phyloP scores from a whole-genome alignment of 352 stramenopile genomes.

The Globisporangium rhizosaccharum region DNA sequence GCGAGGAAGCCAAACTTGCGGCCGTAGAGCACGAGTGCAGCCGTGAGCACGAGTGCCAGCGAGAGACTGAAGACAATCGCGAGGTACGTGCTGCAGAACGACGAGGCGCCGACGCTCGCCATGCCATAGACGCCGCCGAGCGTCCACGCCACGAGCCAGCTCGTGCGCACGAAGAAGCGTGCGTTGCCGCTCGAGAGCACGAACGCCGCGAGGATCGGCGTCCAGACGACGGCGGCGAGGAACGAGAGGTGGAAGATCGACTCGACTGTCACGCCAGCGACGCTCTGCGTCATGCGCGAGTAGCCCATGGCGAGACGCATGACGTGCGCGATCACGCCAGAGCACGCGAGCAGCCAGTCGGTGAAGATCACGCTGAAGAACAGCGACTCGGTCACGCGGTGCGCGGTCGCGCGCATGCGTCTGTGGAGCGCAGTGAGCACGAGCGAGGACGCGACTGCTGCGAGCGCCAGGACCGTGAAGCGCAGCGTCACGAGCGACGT shows the following conservation, averaged over 20 bases:
- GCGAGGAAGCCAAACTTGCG: slow-evolving; percentile 38
- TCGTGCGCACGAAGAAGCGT: slow-evolving; percentile 40
- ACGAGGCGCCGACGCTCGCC: slow-evolving; percentile 19
- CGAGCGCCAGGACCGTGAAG: slow-evolving; percentile 25
- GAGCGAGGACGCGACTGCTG: slow-evolving; percentile 26
- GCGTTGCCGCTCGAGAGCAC: slow-evolving; percentile 52
- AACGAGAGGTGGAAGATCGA: slow-evolving; percentile 47
- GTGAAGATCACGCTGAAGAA: slow-evolving; percentile 59
- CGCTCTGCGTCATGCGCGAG: slow-evolving; percentile 10
- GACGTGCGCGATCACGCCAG: slow-evolving; percentile 35
- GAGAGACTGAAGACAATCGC: slow-evolving; percentile 38
- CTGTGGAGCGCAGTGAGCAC: slow-evolving; percentile 46
- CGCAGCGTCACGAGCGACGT: slow-evolving; percentile 18
- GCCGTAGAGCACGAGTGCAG: slow-evolving; percentile 35
- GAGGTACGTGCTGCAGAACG: neutral
- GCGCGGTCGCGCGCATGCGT: slow-evolving; percentile 45
- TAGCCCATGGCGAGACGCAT: slow-evolving; percentile 7
- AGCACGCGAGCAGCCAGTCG: slow-evolving; percentile 41
- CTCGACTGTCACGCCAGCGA: slow-evolving; percentile 21
- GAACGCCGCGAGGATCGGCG: slow-evolving; percentile 58
- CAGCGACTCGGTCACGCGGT: slow-evolving; percentile 55
- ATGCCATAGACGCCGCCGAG: slow-evolving; percentile 44
- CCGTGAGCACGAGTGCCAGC: slow-evolving; percentile 21
- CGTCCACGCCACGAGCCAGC: slow-evolving; percentile 42
- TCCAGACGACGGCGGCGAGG: slow-evolving; percentile 70